Evolutionary conservation across 1,139 yeast species (phyloP).

Genomic region (Debaryomyces nepalensis): DNA sequence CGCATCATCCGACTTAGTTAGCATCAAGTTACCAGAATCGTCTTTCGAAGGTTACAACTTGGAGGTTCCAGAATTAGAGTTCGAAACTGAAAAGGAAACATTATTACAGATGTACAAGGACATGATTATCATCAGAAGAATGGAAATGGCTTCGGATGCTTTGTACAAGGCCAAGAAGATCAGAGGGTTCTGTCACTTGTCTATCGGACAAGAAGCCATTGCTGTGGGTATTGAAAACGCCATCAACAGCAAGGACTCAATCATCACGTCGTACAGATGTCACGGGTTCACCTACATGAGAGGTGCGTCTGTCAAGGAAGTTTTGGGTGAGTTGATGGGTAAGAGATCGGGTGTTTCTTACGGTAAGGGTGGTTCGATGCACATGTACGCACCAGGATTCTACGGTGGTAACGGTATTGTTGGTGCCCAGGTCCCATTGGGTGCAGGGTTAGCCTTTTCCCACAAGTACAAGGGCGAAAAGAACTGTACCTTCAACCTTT

Average conservation of each 20-base stretch:
- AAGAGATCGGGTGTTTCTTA: conserved; percentile 91
- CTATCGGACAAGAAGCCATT: conserved; percentile 99
- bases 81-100: conserved; percentile 78
- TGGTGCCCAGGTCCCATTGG: conserved; percentile 98
- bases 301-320: conserved; percentile 89
- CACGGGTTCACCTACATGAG: conserved; percentile 98
- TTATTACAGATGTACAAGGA: conserved; percentile 94
- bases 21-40: conserved; percentile 69
- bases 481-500: conserved; percentile 83
- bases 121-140: conserved; percentile 91
- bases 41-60: conserved; percentile 88
- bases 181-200: conserved; percentile 97
- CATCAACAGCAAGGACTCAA: conserved; percentile 78
- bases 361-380: conserved; percentile 99
- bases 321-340: conserved; percentile 96
- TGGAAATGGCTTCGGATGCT: conserved; percentile 99
- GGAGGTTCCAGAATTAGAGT: conserved; percentile 69
- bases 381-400: conserved; percentile 93
- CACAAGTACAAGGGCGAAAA: conserved; percentile 89
- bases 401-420: conserved; percentile 99
- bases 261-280: conserved; percentile 97
- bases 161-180: conserved; percentile 97
- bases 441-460: conserved; percentile 96
- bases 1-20: conserved; percentile 44
- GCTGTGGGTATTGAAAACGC: conserved; percentile 99